Evolutionary conservation across 441 rosid genomes (phyloP).

Genomic region (Euphorbia schlechtendalii): DNA sequence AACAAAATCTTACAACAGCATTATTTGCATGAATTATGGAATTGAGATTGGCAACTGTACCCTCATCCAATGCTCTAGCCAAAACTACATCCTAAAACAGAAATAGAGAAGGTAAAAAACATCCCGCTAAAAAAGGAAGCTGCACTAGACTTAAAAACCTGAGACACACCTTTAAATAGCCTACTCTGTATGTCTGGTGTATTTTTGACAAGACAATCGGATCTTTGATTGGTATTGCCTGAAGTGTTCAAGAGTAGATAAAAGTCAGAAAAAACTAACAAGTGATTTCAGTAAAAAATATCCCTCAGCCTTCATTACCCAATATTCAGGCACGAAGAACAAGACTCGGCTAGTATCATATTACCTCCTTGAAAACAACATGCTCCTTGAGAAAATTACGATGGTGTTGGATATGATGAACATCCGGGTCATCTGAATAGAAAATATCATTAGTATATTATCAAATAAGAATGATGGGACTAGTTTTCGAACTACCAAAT

Average conservation of each 20-base stretch:
- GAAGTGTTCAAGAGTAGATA: constrained; percentile 21
- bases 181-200: constrained; percentile 97
- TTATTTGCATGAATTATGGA: constrained; percentile 90
- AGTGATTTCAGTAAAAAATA: not conserved
- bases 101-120: constrained; percentile 25
- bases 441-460: constrained; percentile 13
- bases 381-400: constrained; percentile 88
- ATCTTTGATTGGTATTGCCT: constrained; percentile 95
- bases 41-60: constrained; percentile 76
- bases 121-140: not conserved
- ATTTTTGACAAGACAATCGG: constrained; percentile 80
- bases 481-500: constrained; percentile 2
- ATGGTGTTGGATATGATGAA: constrained; percentile 66
- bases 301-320: not conserved
- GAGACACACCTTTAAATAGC: constrained; percentile 87
- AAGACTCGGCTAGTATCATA: constrained; percentile 12
- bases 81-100: constrained; percentile 87
- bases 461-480: not conserved
- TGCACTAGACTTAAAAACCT: too few relatives aligned
- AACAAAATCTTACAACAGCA: constrained; percentile 66
- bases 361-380: constrained; percentile 95
- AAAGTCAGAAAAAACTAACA: constrained; percentile 12
- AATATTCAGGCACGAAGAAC: not conserved
- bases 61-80: constrained; percentile 93
- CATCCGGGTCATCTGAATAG: constrained; percentile 85